Percentiles rank a stretch among this genome's conserved stretches.
These are phyloP conservation scores for Calonectria pseudoreteaudii DNA, from an alignment of 2,329 filamentous ascomycete genomes.

Conservation along the genomic window DNA sequence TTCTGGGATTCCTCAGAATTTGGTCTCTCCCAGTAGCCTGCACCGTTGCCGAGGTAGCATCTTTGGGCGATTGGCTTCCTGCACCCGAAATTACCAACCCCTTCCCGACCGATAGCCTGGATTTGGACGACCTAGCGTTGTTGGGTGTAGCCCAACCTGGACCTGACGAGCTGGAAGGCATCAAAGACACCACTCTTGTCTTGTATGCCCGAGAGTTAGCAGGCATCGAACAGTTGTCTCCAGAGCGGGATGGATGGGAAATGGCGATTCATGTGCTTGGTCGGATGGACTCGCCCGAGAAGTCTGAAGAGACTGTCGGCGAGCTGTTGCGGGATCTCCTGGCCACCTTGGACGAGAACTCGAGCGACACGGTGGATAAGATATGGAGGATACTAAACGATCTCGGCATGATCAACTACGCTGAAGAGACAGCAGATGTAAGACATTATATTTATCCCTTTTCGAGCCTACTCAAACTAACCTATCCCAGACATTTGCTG, in stretches of 20 bases:
- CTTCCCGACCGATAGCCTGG: constrained; percentile 74
- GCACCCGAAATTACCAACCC: constrained; percentile 52
- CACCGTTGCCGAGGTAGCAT: constrained; percentile 85
- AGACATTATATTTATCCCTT: constrained; percentile 39
- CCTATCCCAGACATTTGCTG: constrained; percentile 78
- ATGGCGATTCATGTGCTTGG: constrained; percentile 85
- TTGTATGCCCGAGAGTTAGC: constrained; percentile 79
- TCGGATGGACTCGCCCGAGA: constrained; percentile 79
- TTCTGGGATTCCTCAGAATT: constrained; percentile 77
- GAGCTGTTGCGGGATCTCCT: constrained; percentile 78
- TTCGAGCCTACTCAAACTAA: constrained; percentile 38
- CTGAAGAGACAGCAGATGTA: constrained; percentile 86
- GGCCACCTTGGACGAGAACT: constrained; percentile 71
- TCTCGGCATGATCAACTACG: constrained; percentile 82
- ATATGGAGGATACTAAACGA: constrained; percentile 83
- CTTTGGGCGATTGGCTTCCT: constrained; percentile 85
- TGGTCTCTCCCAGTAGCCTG: constrained; percentile 87
- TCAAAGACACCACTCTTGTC: constrained; percentile 83
- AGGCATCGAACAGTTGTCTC: constrained; percentile 62
- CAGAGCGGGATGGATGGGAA: constrained; percentile 83
- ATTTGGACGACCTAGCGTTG: constrained; percentile 87
- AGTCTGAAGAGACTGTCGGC: constrained; percentile 79
- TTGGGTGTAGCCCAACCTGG: constrained; percentile 74
- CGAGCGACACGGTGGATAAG: constrained; percentile 80
- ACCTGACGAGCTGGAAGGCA: constrained; percentile 70